Percentiles rank a stretch among this genome's conserved stretches.
Evolutionary conservation across 306 rosid genomes (phyloP).

Genomic region (Crataegus laevigata): DNA sequence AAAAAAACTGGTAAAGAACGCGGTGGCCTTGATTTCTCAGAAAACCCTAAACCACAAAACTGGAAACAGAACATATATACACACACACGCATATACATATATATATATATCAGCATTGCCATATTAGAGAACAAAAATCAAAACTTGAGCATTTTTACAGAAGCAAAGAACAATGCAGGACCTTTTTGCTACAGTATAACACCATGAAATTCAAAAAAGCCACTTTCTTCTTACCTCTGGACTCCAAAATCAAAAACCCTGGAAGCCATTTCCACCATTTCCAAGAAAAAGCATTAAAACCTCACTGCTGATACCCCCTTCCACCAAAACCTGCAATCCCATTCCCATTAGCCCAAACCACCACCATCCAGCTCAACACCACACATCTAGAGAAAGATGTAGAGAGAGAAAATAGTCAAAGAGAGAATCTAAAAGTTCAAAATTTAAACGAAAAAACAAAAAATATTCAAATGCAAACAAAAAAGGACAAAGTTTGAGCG

Average conservation of each 20-base stretch:
- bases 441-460: constrained; percentile 4
- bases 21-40: background rate
- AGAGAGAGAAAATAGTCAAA: constrained; percentile 13
- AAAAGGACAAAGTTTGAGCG: constrained; percentile 12
- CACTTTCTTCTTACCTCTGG: constrained; percentile 20
- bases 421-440: constrained; percentile 40
- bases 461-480: background rate
- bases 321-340: constrained; percentile 3
- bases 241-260: constrained; percentile 10
- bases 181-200: constrained; percentile 1
- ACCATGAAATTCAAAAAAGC: constrained; percentile 4
- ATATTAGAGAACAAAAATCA: constrained; percentile 3
- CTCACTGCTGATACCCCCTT: too few species aligned
- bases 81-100: background rate
- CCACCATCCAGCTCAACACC: constrained; percentile 13
- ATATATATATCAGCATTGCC: background rate
- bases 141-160: background rate
- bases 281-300: background rate
- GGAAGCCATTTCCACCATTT: constrained; percentile 1
- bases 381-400: constrained; percentile 7
- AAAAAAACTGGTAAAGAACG: constrained; percentile 8
- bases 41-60: background rate
- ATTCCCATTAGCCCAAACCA: background rate
- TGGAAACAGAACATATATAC: background rate
- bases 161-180: constrained; percentile 21